phyloP scores from a whole-genome alignment of 2,329 filamentous ascomycete species.

The Penicillium aurantiogriseum region DNA sequence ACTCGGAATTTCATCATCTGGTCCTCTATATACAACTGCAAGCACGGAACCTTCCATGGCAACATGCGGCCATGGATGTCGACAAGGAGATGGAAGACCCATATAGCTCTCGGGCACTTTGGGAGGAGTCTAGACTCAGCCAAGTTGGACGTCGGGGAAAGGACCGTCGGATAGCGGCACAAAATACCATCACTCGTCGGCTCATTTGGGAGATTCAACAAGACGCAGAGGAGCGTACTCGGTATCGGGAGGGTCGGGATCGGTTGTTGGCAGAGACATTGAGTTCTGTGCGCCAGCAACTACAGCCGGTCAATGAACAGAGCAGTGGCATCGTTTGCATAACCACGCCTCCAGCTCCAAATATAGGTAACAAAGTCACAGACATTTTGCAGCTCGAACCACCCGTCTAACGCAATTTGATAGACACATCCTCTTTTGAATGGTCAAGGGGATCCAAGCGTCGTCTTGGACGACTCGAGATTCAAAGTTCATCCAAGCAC shows the following conservation, averaged over 20 bases:
- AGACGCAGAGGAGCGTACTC: slow-evolving; percentile 30
- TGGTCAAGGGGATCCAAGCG: slow-evolving; percentile 35
- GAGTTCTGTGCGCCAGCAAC: slow-evolving; percentile 23
- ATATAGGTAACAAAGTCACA: slow-evolving; percentile 29
- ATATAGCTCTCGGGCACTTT: slow-evolving; percentile 26
- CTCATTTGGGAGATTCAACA: slow-evolving; percentile 41
- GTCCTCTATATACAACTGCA: slow-evolving; percentile 32
- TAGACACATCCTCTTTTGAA: slow-evolving; percentile 31
- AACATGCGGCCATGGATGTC: slow-evolving; percentile 25
- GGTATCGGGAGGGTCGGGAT: slow-evolving; percentile 27
- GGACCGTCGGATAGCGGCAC: slow-evolving; percentile 34
- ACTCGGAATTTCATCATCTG: slow-evolving; percentile 35
- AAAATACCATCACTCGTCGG: slow-evolving; percentile 37
- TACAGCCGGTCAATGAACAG: slow-evolving; percentile 27
- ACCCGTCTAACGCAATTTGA: slow-evolving; percentile 14
- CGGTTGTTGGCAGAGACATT: slow-evolving; percentile 30
- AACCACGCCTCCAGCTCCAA: slow-evolving; percentile 31
- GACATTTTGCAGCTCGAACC: not conserved
- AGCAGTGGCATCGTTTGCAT: slow-evolving; percentile 33
- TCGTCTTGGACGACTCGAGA: slow-evolving; percentile 33
- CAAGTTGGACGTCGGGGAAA: slow-evolving; percentile 34
- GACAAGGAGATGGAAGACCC: slow-evolving; percentile 24
- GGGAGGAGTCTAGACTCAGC: slow-evolving; percentile 34
- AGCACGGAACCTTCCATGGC: slow-evolving; percentile 20
- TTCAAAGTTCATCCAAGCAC: slow-evolving; percentile 37